Conservation (phyloP, 1,284 basidiomycete species). For the Sporisorium iseilematis-ciliati region DNA sequence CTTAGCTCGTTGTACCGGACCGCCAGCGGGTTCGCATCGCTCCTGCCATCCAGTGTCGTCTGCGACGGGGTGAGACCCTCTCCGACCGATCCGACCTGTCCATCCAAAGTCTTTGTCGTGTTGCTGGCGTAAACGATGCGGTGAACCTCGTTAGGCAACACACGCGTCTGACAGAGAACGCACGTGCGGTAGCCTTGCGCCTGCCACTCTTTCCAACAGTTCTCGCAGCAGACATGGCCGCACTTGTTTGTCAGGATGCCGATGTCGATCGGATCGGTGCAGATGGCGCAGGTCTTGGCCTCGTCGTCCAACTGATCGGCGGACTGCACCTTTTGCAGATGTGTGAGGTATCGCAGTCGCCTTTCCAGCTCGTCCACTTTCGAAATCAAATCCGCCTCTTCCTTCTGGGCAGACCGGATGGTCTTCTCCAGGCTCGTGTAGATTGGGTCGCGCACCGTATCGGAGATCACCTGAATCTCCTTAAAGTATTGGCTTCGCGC, state of each 20-base stretch:
- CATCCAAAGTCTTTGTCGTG: slow-evolving; percentile 3
- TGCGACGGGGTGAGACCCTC: neutral
- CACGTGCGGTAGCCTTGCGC: slow-evolving; percentile 54
- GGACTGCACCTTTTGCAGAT: slow-evolving; percentile 59
- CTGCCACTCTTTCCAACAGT: slow-evolving; percentile 66
- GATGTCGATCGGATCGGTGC: slow-evolving; percentile 61
- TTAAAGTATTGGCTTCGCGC: slow-evolving; percentile 61
- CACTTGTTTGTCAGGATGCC: slow-evolving; percentile 63
- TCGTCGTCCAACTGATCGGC: slow-evolving; percentile 42
- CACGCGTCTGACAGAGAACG: slow-evolving; percentile 60
- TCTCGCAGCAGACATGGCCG: slow-evolving; percentile 62
- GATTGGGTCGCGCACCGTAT: slow-evolving; percentile 60
- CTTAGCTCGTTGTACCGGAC: slow-evolving; percentile 45
- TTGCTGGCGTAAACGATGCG: slow-evolving; percentile 55
- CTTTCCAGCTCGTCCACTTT: slow-evolving; percentile 51
- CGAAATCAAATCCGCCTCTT: slow-evolving; percentile 41
- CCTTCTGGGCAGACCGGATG: slow-evolving; percentile 34
- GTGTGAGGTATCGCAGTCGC: slow-evolving; percentile 59
- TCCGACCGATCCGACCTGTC: slow-evolving; percentile 9
- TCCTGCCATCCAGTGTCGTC: neutral
- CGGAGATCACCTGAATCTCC: slow-evolving; percentile 64
- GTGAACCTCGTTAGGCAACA: slow-evolving; percentile 58
- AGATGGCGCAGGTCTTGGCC: slow-evolving; percentile 59
- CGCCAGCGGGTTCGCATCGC: slow-evolving; percentile 9
- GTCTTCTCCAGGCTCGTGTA: slow-evolving; percentile 36